Base-by-base conservation (phyloP, 768 basidiomycete genomes). In the Asterophora lycoperdoides region DNA sequence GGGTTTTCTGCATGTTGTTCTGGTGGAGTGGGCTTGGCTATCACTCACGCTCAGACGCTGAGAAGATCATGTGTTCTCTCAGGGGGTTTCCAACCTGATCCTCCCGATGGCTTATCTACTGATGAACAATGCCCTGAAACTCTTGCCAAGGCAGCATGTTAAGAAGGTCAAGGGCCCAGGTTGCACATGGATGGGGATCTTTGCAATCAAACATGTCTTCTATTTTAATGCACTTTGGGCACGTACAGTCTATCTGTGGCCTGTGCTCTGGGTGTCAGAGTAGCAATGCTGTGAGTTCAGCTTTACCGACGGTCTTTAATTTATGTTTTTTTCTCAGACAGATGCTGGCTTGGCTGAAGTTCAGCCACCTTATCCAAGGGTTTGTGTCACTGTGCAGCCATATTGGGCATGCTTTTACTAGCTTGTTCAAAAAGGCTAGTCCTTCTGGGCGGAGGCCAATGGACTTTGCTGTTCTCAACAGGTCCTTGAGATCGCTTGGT, bases 351-450 rank as follows among this genome's bases (percentile, higher is more conserved):
- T 41, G 11, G 23, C 23, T 30, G 13, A 52, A 41, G 14, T 48
- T 53, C 8, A 46, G 29, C 0, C 15, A 5, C 2, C 48, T 34
- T 8, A 33, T 53, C 15, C 30, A 23, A 3, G 20, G 8, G 4
- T 54, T 48, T 17, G 30, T 51, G n/a, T 49, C 59, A 4, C 23
- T 46, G 49, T 71, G 70, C 47, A 62, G 56, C 68, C 66, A 71
- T 1, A 69, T 60, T 17, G 70, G 67, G 1, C 48, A 61, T 10
- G 43, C 19, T 3, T 57, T 18, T 19, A 39, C 19, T 2, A 39
- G 19, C 9, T 39, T 49, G n/a, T 64, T 56, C 2, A 28, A 29
- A 28, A 39, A 39, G 7, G 13, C 13, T 10, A 39, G 17, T 4
- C 38, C 38, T 14, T 39, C 19, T 4, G 61, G 46, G 0, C 37